These are phyloP conservation scores for Mortierella sp. DNA, from an alignment of 371 early-diverging fungal genomes.

Conservation along the genomic window DNA sequence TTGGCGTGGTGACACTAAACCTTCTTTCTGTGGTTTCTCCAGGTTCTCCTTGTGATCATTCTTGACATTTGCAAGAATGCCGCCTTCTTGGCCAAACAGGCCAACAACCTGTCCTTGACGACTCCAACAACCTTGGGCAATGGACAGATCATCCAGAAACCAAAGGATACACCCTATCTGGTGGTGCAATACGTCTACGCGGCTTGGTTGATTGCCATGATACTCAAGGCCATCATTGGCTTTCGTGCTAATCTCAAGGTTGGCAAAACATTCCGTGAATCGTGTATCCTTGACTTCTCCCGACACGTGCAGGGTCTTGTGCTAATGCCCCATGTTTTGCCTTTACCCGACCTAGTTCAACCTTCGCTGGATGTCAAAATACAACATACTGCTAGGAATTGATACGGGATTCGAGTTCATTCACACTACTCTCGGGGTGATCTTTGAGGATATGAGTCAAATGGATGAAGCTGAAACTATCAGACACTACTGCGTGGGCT, in stretches of 20 bases:
- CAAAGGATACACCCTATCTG: slow-evolving; percentile 34
- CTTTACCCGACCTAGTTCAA: slow-evolving; percentile 15
- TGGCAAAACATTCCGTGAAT: not conserved
- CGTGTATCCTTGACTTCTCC: too few species aligned
- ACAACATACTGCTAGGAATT: slow-evolving; percentile 37
- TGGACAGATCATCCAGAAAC: not conserved
- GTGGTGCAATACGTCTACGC: slow-evolving; percentile 42
- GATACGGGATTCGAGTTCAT: slow-evolving; percentile 43
- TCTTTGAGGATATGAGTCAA: slow-evolving; percentile 32
- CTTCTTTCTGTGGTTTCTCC: not conserved
- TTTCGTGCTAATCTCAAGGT: slow-evolving; percentile 47
- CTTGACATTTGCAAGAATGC: slow-evolving; percentile 49
- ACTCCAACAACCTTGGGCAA: not conserved
- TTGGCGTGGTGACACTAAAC: too few species aligned
- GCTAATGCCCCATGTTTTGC: not conserved
- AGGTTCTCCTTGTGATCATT: slow-evolving; percentile 40
- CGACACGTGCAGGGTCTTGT: not conserved
- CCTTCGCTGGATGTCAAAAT: slow-evolving; percentile 45
- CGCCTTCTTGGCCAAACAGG: slow-evolving; percentile 21
- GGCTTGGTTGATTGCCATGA: slow-evolving; percentile 36
- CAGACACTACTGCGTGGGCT: slow-evolving; percentile 26
- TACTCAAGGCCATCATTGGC: slow-evolving; percentile 36
- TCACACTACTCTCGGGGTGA: slow-evolving; percentile 26
- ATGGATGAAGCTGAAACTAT: slow-evolving; percentile 23
- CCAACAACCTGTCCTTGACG: slow-evolving; percentile 14